Base-by-base conservation (phyloP, 805 yeast species). In the Metschnikowia continentalis region DNA sequence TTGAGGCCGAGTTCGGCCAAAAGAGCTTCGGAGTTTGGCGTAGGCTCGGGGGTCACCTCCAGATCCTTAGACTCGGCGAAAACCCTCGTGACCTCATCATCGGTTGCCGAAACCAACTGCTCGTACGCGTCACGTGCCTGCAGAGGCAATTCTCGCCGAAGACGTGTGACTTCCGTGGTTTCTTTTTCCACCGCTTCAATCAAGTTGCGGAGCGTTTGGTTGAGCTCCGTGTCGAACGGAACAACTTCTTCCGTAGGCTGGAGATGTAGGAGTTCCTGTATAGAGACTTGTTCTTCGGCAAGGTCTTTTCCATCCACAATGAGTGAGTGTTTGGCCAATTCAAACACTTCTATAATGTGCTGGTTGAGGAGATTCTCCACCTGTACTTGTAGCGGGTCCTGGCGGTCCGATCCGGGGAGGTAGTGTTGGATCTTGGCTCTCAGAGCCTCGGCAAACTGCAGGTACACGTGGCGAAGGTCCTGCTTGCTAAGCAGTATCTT, bases 221-320 rank as follows among this genome's bases (percentile, higher is more conserved):
- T 84, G 52, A 86, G 65, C 17, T 77, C 82, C 37, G 77, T 67
- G 61, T 88, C 92, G 64, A 85, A 86, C 0, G 91, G 90, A 62
- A 85, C 94, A 7, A 82, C 75, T 51, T 77, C 77, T 50, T 70
- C 74, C 37, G 39, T 56, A 5, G 72, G 66, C 35, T 60, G 57
- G 36, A 69, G 53, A 20, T 68, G 55, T 7, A 72, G 53, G 3
- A 68, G 39, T 11, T 65, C 68, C 36, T 50, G 54, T 13, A 67
- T 55, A 10, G 56, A 59, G 49, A 14, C 38, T 19, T 59, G 56
- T 11, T 54, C 63, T 1, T 54, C 52, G 5, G 69, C 58, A 56
- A 72, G 61, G 40, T 75, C 76, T 30, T 60, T 61, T 5, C 88
- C 91, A 59, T 82, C 86, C 14, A 89, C 73, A 1, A 77, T 71